Conservation (phyloP, 192 early-diverging fungal species). For the Backusella westeae region DNA sequence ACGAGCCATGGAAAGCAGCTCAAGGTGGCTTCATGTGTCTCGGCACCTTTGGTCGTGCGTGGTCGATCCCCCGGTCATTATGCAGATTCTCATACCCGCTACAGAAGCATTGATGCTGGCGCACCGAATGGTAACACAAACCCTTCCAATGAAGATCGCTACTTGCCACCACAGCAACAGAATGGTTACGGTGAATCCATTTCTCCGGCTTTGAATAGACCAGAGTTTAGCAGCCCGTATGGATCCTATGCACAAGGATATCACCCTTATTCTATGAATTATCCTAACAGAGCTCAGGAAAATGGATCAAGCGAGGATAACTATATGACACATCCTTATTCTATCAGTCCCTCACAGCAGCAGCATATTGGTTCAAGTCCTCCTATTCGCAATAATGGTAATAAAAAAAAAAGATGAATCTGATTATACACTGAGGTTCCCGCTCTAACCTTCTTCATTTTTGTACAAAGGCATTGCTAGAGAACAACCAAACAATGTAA, state of each 20-base stretch:
- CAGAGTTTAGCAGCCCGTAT: not conserved
- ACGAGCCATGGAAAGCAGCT: slow-evolving; percentile 51
- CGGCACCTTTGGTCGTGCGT: slow-evolving; percentile 79
- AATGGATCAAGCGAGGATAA: not conserved
- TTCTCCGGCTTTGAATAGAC: not conserved
- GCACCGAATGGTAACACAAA: slow-evolving; percentile 5
- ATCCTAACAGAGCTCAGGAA: not conserved
- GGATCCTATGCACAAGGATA: not conserved
- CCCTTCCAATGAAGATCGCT: not conserved
- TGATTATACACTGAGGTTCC: not conserved
- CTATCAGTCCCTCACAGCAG: not conserved
- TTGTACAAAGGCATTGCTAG: not conserved
- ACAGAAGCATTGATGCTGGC: slow-evolving; percentile 27
- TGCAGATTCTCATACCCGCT: slow-evolving; percentile 45
- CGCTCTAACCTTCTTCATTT: not conserved
- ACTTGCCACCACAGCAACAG: not conserved
- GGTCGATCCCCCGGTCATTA: slow-evolving; percentile 91
- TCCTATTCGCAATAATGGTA: not conserved
- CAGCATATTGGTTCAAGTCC: not conserved
- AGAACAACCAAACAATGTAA: not conserved
- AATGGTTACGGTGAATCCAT: not conserved
- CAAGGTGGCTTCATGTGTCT: slow-evolving; percentile 64
- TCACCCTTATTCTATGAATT: not conserved
- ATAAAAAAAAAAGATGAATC: not conserved
- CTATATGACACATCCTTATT: slow-evolving; percentile 12